phyloP scores from a whole-genome alignment of 2,329 filamentous ascomycete genomes.

The Epichloe sibirici region DNA sequence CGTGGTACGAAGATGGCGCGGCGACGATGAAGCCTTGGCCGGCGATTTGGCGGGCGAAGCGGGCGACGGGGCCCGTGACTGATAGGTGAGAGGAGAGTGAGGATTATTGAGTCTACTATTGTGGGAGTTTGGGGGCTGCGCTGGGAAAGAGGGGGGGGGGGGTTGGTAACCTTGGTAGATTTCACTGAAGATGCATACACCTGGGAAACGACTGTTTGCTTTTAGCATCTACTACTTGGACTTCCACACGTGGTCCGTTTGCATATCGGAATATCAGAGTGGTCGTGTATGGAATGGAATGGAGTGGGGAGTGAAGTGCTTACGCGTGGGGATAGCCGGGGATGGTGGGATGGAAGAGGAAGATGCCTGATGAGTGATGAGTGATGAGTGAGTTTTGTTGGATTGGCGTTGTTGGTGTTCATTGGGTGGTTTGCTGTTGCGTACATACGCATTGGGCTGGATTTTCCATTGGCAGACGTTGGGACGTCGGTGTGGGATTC shows the following conservation, averaged over 20 bases:
- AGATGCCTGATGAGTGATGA: conserved; percentile 52
- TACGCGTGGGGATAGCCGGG: conserved; percentile 78
- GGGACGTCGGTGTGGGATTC: conserved; percentile 40
- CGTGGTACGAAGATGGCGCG: conserved; percentile 83
- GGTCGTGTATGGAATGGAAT: background rate
- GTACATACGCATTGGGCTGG: conserved; percentile 37
- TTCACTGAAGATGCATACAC: conserved; percentile 80
- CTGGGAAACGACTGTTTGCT: conserved; percentile 54
- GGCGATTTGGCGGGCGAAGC: conserved; percentile 84
- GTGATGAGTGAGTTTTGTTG: conserved; percentile 3
- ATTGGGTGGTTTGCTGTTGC: conserved; percentile 1
- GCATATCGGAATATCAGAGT: background rate
- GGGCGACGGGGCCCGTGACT: conserved; percentile 83
- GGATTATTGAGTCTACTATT: background rate
- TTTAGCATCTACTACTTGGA: background rate
- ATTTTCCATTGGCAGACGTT: conserved; percentile 39
- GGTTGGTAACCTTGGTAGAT: conserved; percentile 81
- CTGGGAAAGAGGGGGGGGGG: background rate
- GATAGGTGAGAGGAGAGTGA: background rate
- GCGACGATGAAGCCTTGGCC: conserved; percentile 89
- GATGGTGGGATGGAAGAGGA: conserved; percentile 76
- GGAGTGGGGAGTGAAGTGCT: conserved; percentile 11
- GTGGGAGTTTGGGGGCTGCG: background rate
- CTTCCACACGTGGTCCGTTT: too few species aligned
- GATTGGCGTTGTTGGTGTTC: background rate